A percentile compares a stretch with the other conserved stretches of the same genome.
These are phyloP conservation scores for Sequoia sempervirens DNA, from an alignment of 75 land plant species.

Conservation along the genomic window DNA sequence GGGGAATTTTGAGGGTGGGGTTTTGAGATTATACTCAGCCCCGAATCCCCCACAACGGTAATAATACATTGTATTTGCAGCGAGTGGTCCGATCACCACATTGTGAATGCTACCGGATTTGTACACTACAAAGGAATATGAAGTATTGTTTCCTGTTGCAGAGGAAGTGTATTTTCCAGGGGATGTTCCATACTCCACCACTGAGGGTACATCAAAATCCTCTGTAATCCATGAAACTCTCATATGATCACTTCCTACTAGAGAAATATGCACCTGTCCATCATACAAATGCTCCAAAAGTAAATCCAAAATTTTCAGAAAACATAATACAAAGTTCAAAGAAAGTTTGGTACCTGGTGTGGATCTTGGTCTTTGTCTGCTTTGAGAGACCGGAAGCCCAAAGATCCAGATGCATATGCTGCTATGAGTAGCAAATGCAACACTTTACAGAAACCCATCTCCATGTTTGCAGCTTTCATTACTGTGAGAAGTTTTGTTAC, in stretches of 20 bases:
- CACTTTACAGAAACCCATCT: too few species aligned
- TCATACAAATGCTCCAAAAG: not conserved
- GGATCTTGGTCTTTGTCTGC: too few species aligned
- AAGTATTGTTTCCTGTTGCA: constrained; percentile 29
- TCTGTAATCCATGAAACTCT: constrained; percentile 34
- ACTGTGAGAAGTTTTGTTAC: too few species aligned
- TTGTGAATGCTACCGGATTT: constrained; percentile 67
- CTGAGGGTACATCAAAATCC: constrained; percentile 21
- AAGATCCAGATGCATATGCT: too few species aligned
- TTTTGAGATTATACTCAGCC: constrained; percentile 53
- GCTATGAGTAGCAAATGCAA: too few species aligned
- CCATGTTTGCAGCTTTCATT: too few species aligned
- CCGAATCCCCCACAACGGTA: constrained; percentile 49
- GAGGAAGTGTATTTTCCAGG: constrained; percentile 30
- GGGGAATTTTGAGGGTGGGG: constrained; percentile 60
- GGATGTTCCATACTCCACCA: constrained; percentile 62
- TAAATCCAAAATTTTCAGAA: not conserved
- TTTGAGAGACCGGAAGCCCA: too few species aligned
- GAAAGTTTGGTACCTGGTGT: too few species aligned
- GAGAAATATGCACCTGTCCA: constrained; percentile 39
- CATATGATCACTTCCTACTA: constrained; percentile 33
- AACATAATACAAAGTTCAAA: too few species aligned
- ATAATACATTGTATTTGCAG: constrained; percentile 47
- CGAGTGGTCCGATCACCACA: constrained; percentile 61
- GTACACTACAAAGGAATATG: constrained; percentile 52